phyloP scores from a whole-genome alignment of 2,329 filamentous ascomycete genomes.

The Knufia petricola region DNA sequence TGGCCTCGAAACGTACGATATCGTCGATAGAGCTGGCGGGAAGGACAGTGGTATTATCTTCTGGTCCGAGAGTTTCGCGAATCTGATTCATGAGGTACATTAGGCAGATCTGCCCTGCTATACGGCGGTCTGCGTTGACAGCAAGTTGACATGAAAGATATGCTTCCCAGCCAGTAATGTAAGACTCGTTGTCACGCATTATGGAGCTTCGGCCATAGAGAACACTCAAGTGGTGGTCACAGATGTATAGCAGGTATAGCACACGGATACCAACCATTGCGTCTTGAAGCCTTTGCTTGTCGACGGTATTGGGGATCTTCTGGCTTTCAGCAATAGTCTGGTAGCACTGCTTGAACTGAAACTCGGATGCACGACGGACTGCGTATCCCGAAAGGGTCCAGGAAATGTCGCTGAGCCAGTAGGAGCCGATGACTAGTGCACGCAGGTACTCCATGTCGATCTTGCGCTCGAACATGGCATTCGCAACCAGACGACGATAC shows the following conservation, averaged over 20 bases:
- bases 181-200: constrained; percentile 30
- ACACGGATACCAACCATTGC: constrained; percentile 27
- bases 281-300: constrained; percentile 18
- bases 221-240: constrained; percentile 37
- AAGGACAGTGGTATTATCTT: constrained; percentile 27
- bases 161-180: constrained; percentile 28
- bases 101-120: constrained; percentile 35
- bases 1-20: constrained; percentile 33
- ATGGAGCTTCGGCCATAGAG: constrained; percentile 37
- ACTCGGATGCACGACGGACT: constrained; percentile 36
- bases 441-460: constrained; percentile 44
- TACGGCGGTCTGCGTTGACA: constrained; percentile 28
- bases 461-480: constrained; percentile 44
- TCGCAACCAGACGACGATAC: constrained; percentile 43
- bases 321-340: constrained; percentile 26
- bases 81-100: constrained; percentile 37
- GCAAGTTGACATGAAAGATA: constrained; percentile 27
- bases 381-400: constrained; percentile 37
- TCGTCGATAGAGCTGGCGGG: constrained; percentile 32
- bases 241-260: constrained; percentile 36
- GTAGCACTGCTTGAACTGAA: constrained; percentile 35
- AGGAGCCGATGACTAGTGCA: constrained; percentile 45
- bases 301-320: constrained; percentile 19
- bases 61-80: constrained; percentile 35
- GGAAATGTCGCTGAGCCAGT: constrained; percentile 47